Evolutionary conservation across 148 eudicot genomes (phyloP).

Genomic region (Chenopodium formosanum): DNA sequence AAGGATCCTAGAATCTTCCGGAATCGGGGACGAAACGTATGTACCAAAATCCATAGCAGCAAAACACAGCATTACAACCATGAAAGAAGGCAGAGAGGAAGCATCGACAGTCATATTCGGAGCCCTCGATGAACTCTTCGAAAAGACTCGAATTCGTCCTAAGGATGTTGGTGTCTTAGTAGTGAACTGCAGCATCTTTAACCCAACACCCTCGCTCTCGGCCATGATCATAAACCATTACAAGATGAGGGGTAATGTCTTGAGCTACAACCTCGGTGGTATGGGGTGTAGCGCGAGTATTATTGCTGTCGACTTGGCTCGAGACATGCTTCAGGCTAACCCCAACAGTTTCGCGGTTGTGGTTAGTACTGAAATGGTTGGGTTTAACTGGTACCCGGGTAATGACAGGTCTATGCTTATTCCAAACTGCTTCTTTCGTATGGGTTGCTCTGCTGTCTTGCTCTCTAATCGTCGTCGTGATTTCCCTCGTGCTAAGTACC

Average conservation of each 20-base stretch:
- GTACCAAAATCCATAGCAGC: constrained; percentile 64
- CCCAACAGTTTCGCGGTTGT: constrained; percentile 86
- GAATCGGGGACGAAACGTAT: constrained; percentile 85
- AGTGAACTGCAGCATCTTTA: constrained; percentile 97
- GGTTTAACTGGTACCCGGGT: constrained; percentile 92
- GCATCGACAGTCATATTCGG: constrained; percentile 87
- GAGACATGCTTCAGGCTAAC: constrained; percentile 90
- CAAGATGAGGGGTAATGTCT: constrained; percentile 89
- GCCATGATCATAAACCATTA: constrained; percentile 97
- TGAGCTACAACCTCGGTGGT: constrained; percentile 91
- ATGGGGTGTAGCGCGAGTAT: constrained; percentile 98
- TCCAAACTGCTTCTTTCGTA: constrained; percentile 90
- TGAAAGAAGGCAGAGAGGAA: constrained; percentile 90
- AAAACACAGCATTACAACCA: constrained; percentile 53
- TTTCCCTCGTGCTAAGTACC: constrained; percentile 71
- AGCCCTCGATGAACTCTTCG: constrained; percentile 88
- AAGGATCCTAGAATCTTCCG: constrained; percentile 62
- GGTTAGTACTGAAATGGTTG: constrained; percentile 93
- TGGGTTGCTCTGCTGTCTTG: constrained; percentile 89
- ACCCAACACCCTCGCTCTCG: constrained; percentile 93
- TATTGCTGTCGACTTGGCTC: constrained; percentile 74
- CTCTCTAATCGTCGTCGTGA: constrained; percentile 88
- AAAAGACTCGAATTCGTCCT: constrained; percentile 63
- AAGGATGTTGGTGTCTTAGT: constrained; percentile 88
- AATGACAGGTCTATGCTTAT: constrained; percentile 77